phyloP scores from a whole-genome alignment of 495 filamentous ascomycete species.

The Penicillium subrubescens region DNA sequence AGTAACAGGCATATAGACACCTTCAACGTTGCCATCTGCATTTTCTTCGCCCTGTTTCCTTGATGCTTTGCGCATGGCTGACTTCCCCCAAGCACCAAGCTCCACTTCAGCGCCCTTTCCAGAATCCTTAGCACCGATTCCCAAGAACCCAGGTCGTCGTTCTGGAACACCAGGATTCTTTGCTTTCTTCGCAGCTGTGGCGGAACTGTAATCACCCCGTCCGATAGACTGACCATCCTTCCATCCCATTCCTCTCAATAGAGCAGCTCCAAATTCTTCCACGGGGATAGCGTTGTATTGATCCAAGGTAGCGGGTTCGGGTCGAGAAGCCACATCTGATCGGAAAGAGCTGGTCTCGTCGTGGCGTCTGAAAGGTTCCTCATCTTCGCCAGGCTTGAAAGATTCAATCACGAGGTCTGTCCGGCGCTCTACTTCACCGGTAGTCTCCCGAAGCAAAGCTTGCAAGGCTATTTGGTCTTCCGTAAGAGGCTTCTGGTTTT shows the following conservation, averaged over 20 bases:
- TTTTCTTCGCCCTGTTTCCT: slow-evolving; percentile 48
- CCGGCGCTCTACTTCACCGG: slow-evolving; percentile 49
- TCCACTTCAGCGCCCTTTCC: slow-evolving; percentile 76
- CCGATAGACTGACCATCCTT: slow-evolving; percentile 77
- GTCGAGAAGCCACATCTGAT: slow-evolving; percentile 67
- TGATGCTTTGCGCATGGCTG: slow-evolving; percentile 59
- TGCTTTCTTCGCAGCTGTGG: slow-evolving; percentile 29
- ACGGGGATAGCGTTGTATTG: slow-evolving; percentile 89
- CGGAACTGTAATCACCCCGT: slow-evolving; percentile 50
- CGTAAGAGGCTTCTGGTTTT: slow-evolving; percentile 43
- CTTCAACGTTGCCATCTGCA: slow-evolving; percentile 43
- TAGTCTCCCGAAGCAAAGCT: slow-evolving; percentile 66
- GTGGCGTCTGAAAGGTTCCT: slow-evolving; percentile 29
- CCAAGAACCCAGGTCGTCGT: slow-evolving; percentile 75
- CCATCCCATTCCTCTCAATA: slow-evolving; percentile 93
- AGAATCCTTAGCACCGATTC: slow-evolving; percentile 74
- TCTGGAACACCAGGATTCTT: slow-evolving; percentile 52
- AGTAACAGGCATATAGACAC: slow-evolving; percentile 66
- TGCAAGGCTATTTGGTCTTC: slow-evolving; percentile 80
- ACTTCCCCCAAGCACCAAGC: slow-evolving; percentile 72
- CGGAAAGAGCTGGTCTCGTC: slow-evolving; percentile 72
- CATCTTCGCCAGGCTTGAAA: slow-evolving; percentile 20
- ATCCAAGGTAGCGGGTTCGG: slow-evolving; percentile 73
- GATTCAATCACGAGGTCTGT: slow-evolving; percentile 65
- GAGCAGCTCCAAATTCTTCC: slow-evolving; percentile 87